Evolutionary conservation across 2,329 filamentous ascomycete species (phyloP).

Genomic region (Colletotrichum nymphaeae): DNA sequence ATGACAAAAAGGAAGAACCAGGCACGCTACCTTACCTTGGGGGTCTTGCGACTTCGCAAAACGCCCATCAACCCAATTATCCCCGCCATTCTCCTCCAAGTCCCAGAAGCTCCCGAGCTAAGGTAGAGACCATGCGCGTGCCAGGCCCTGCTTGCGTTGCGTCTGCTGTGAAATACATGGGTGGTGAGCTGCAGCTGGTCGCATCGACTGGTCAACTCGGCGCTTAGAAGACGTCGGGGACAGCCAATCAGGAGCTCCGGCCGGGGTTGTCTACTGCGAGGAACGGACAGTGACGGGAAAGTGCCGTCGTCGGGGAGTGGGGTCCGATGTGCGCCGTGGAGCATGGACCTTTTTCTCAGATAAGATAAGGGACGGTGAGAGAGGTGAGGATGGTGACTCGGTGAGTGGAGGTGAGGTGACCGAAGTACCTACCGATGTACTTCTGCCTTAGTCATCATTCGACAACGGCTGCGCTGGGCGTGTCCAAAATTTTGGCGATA

Average conservation of each 20-base stretch:
- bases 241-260: slow-evolving; percentile 27
- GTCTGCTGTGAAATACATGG: slow-evolving; percentile 23
- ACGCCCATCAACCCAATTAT: neutral
- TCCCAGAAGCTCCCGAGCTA: neutral
- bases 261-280: neutral
- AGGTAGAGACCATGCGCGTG: neutral
- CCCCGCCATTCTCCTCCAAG: neutral
- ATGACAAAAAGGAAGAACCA: neutral
- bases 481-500: slow-evolving; percentile 36
- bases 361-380: too few relatives aligned
- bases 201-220: slow-evolving; percentile 36
- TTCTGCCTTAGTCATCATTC: slow-evolving; percentile 29
- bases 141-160: slow-evolving; percentile 2
- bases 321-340: neutral
- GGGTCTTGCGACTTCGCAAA: neutral
- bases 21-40: neutral
- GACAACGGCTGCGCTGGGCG: slow-evolving; percentile 13
- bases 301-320: slow-evolving; percentile 5
- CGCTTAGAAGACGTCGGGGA: slow-evolving; percentile 35
- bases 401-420: too few relatives aligned
- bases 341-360: neutral
- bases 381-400: too few relatives aligned
- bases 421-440: neutral
- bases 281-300: neutral
- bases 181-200: slow-evolving; percentile 34